Base-by-base conservation (phyloP, 2,329 filamentous ascomycete genomes). In the Salinomyces thailandicus region DNA sequence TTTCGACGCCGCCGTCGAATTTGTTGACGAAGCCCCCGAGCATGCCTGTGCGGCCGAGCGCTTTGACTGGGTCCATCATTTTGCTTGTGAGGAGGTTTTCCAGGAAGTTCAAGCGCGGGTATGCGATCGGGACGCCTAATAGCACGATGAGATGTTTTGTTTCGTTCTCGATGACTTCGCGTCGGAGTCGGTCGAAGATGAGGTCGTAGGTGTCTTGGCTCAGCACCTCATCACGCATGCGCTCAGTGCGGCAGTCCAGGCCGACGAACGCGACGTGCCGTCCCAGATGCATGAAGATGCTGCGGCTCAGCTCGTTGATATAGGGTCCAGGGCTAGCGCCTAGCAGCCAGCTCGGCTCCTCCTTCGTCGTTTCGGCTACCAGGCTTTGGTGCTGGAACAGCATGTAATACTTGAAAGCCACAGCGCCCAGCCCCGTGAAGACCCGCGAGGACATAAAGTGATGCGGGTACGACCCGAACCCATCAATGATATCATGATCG, bases 381-480 rank as follows among this genome's bases (percentile, higher is more conserved):
- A 93, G 69, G 47, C 82, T 93, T 59, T 98, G 93, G 50, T 98
- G 91, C 59, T 98, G 91, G 65, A 98, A 98, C 6, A 98, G 72
- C 78, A 98, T 81, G 54, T 98, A 98, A 62, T 96, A 98, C 59
- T 98, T 98, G 73, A 91, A 96, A 0, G 89, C 89, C 33, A 96
- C 77, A 24, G 81, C 82, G 2, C 91, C 93, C 6, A 98, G 62
- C 0, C 93, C 91, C 2, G 79, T 81, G 57, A 98, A 93, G 0
- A 96, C 84, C 1, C 85, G 81, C 2, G 84, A 85, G 46, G 74
- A 76, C 85, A 95, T 96, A 53, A 94, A 91, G 47, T 84, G 77
- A 48, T 95, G 75, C 3, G 87, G 79, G 58, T 96, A 98, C 0
- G 86, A 94, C 5, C 91, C 91, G 55, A 81, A 98, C 1, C 93